Conservation (phyloP, 257 asterid genomes). For the Plectranthus barbatus region DNA sequence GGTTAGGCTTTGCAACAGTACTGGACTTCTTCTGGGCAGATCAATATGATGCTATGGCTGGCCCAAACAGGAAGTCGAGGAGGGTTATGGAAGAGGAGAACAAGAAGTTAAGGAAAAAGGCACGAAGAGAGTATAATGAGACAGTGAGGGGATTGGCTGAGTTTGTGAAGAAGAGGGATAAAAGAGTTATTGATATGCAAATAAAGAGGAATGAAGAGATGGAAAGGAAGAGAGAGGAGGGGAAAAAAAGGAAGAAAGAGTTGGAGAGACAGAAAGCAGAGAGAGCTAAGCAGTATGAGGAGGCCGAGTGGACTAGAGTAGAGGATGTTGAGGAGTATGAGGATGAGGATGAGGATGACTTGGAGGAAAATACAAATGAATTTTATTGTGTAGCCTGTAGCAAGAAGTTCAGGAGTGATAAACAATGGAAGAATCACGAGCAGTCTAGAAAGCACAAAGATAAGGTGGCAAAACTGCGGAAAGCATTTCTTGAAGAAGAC, state of each 20-base stretch:
- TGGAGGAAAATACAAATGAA: constrained; percentile 54
- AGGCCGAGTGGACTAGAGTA: constrained; percentile 76
- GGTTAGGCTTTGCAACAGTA: constrained; percentile 65
- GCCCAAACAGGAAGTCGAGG: constrained; percentile 73
- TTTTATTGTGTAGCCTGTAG: constrained; percentile 84
- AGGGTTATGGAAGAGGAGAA: constrained; percentile 93
- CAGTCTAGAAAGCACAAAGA: constrained; percentile 97
- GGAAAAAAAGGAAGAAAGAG: constrained; percentile 66
- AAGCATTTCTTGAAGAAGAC: constrained; percentile 66
- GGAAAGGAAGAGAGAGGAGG: constrained; percentile 74
- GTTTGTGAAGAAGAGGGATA: constrained; percentile 92
- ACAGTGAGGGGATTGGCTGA: constrained; percentile 86
- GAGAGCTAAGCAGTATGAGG: constrained; percentile 61
- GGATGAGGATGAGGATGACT: constrained; percentile 41
- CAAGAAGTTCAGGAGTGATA: constrained; percentile 91
- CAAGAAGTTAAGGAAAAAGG: constrained; percentile 84
- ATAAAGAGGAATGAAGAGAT: constrained; percentile 73
- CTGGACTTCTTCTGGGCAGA: constrained; percentile 94
- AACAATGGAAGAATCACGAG: constrained; percentile 97
- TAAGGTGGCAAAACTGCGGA: constrained; percentile 73
- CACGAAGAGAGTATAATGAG: constrained; percentile 75
- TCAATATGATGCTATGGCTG: constrained; percentile 78
- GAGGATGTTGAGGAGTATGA: constrained; percentile 67
- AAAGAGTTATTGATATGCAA: constrained; percentile 92
- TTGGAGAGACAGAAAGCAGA: constrained; percentile 79